Base-by-base conservation (phyloP, 2,329 filamentous ascomycete species). In the Epicoccum sorghinum region DNA sequence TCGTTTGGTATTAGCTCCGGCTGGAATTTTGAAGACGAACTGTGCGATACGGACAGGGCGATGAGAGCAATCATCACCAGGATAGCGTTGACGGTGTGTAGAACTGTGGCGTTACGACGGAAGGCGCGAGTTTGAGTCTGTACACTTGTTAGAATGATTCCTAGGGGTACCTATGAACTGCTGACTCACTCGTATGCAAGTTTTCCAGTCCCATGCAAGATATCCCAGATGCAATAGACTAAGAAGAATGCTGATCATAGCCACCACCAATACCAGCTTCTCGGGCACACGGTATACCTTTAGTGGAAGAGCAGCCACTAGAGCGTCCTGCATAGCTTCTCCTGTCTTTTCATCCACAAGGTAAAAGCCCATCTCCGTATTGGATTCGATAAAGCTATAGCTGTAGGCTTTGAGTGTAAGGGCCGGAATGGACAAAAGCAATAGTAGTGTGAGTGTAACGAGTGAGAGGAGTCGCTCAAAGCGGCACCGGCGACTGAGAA, bases 301-400 rank as follows among this genome's bases (percentile, higher is more conserved):
- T 4, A 55, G 37, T 1, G 71, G 71, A 25, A 74, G 54, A 7
- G 70, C 70, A 1, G 68, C 70, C 46, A 73, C 62, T 9, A 70
- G 43, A 9, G 58, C 52, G 3, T 59, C n/a, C 2, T 60, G 32
- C 18, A 39, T 36, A 4, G 57, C 32, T 7, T 62, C 43, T 27
- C 58, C 51, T 1, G 43, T 40, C 25, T 62, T 59, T 13, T 55
- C 55, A 2, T 60, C 62, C 7, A 63, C 47, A 49, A 68, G 69
- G 14, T 61, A 55, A 49, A 74, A 74, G 7, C 70, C 70, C n/a
- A 52, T 66, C 40, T 66, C 62, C 3, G 47, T 51, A 35, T 73
- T 73, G 43, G 67, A 65, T 36, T 71, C 67, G 44, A 73, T 65
- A 59, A 74, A 74, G 47, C 57, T 64, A 42, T 71, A 65, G 2